Conservation (phyloP, 768 basidiomycete genomes). For the Calocybe gangraenosa region DNA sequence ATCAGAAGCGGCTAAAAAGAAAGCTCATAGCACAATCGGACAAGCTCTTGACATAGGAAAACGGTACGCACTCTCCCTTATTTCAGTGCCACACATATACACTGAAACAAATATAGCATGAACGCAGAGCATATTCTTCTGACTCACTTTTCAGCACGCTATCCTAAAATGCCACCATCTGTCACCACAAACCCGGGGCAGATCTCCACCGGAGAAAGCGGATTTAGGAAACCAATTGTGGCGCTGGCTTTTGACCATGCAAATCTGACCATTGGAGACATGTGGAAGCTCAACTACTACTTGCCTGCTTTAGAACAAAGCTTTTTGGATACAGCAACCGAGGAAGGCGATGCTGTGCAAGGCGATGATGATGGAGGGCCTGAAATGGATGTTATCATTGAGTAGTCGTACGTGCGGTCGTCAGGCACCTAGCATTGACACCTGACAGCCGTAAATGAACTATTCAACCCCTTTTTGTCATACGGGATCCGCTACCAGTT, state of each 20-base stretch:
- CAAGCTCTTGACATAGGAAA: constrained; percentile 80
- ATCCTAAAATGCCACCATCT: constrained; percentile 78
- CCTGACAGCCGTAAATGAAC: too few species aligned
- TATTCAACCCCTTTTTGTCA: too few species aligned
- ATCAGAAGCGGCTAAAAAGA: constrained; percentile 61
- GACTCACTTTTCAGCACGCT: constrained; percentile 93
- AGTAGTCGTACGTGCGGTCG: constrained; percentile 10
- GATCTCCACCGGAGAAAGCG: not conserved
- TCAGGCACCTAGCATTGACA: too few species aligned
- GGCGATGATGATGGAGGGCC: constrained; percentile 18
- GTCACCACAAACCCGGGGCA: constrained; percentile 21
- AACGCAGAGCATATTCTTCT: constrained; percentile 79
- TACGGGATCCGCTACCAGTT: too few species aligned
- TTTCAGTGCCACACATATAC: not conserved
- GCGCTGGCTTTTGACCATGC: constrained; percentile 83
- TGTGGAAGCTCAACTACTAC: constrained; percentile 86
- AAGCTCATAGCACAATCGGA: constrained; percentile 87
- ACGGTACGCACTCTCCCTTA: constrained; percentile 43
- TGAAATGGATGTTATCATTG: constrained; percentile 19
- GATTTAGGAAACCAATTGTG: constrained; percentile 39
- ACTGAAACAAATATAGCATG: constrained; percentile 52
- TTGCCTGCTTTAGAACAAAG: constrained; percentile 64
- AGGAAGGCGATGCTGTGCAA: constrained; percentile 34
- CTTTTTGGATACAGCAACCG: constrained; percentile 50
- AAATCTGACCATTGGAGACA: constrained; percentile 64